Conservation (phyloP, 2,329 filamentous ascomycete genomes). For the Ophiosphaerella korrae region DNA sequence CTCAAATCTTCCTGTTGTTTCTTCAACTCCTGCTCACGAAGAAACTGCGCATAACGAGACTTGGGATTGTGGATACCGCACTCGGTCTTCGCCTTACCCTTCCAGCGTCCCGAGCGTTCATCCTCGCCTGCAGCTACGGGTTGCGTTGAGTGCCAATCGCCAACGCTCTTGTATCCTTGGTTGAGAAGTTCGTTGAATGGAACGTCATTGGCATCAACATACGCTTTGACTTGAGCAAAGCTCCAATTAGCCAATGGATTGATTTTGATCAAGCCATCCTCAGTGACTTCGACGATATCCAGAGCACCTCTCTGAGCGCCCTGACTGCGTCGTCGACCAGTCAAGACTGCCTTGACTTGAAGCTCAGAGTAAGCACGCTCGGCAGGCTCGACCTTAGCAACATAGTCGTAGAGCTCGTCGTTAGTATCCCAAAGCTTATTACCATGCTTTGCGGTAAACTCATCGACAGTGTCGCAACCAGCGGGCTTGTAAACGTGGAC, state of each 20-base stretch:
- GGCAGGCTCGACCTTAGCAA: conserved; percentile 96
- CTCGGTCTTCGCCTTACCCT: conserved; percentile 93
- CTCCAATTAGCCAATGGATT: conserved; percentile 96
- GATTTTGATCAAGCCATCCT: conserved; percentile 91
- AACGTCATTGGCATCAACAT: conserved; percentile 83
- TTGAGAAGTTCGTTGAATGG: conserved; percentile 94
- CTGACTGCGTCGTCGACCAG: conserved; percentile 88
- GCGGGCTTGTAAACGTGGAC: conserved; percentile 91
- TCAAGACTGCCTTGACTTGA: conserved; percentile 86
- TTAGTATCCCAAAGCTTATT: conserved; percentile 82
- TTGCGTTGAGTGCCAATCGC: conserved; percentile 96
- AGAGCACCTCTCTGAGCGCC: conserved; percentile 90
- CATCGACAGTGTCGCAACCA: conserved; percentile 70
- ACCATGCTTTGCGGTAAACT: conserved; percentile 85
- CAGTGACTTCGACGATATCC: conserved; percentile 90
- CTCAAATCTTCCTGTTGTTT: conserved; percentile 44
- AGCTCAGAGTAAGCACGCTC: conserved; percentile 88
- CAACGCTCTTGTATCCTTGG: conserved; percentile 95
- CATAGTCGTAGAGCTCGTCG: conserved; percentile 91
- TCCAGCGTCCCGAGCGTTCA: conserved; percentile 95
- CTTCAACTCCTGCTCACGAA: conserved; percentile 74
- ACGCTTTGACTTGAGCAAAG: conserved; percentile 86
- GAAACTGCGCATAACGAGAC: conserved; percentile 86
- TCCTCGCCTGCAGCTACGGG: conserved; percentile 91
- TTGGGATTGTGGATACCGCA: conserved; percentile 99